Percentiles rank a stretch among this genome's conserved stretches.
These are phyloP conservation scores for Phaeomoniella chlamydospora DNA, from an alignment of 2,329 filamentous ascomycete species.

Conservation along the genomic window DNA sequence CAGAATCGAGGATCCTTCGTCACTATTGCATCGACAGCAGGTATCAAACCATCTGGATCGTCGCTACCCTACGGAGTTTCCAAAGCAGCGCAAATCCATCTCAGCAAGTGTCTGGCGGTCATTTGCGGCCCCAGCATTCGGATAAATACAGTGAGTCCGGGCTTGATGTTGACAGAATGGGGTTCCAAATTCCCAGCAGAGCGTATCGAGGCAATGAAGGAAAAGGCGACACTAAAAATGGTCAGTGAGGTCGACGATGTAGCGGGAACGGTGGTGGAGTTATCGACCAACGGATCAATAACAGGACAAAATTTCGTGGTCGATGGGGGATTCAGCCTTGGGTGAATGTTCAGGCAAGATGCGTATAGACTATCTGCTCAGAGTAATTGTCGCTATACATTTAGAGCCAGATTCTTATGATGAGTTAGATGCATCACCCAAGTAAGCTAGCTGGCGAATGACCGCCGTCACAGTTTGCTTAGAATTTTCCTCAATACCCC, in stretches of 20 bases:
- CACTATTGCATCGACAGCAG: conserved; percentile 49
- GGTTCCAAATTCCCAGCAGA: conserved; percentile 10
- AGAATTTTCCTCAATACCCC: too few relatives aligned
- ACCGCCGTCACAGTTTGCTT: too few relatives aligned
- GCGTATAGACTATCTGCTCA: too few relatives aligned
- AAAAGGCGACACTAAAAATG: conserved; percentile 9
- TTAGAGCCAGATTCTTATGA: too few relatives aligned
- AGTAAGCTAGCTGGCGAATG: too few relatives aligned
- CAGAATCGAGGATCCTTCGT: conserved; percentile 42
- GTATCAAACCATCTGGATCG: conserved; percentile 49
- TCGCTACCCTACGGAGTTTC: conserved; percentile 59
- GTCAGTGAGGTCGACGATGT: conserved; percentile 14
- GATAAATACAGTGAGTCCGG: conserved; percentile 50
- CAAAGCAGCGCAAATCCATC: conserved; percentile 59
- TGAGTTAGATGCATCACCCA: too few relatives aligned
- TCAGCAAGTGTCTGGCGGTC: conserved; percentile 50
- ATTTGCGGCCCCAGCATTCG: conserved; percentile 48
- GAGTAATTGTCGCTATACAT: too few relatives aligned
- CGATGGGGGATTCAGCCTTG: conserved; percentile 13
- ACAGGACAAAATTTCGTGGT: conserved; percentile 13
- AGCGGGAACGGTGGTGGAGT: conserved; percentile 10
- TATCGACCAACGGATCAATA: conserved; percentile 10
- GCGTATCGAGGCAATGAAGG: conserved; percentile 11
- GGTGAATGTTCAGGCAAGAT: not conserved
- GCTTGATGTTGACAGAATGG: conserved; percentile 56